Conservation (phyloP, 1,284 basidiomycete species). For the Cerrena zonata region DNA sequence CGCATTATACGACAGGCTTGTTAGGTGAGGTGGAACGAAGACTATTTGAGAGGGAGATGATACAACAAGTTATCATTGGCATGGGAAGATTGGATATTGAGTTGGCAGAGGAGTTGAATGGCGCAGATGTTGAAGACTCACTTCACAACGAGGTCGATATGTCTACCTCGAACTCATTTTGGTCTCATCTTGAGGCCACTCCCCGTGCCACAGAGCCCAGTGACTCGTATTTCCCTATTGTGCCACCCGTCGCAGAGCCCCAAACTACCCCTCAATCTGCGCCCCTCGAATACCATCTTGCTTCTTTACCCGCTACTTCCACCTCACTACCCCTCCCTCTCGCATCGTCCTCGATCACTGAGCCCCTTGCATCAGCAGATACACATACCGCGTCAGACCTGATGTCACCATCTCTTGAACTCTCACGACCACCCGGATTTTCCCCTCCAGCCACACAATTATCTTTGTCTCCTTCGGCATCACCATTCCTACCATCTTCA, state of each 20-base stretch:
- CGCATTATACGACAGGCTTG: conserved; percentile 33
- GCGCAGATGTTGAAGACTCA: conserved; percentile 32
- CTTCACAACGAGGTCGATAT: conserved; percentile 15
- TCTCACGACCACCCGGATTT: not conserved
- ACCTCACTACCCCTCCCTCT: not conserved
- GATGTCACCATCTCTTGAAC: conserved; percentile 1
- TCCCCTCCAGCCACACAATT: not conserved
- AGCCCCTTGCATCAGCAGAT: conserved; percentile 5
- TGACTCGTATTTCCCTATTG: conserved; percentile 12
- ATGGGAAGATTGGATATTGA: conserved; percentile 74
- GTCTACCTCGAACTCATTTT: not conserved
- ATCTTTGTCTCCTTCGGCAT: conserved; percentile 11
- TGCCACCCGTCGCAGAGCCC: conserved; percentile 1
- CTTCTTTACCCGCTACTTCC: not conserved
- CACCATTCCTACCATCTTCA: conserved; percentile 12
- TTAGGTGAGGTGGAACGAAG: conserved; percentile 53
- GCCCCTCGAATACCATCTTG: not conserved
- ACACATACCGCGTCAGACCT: not conserved
- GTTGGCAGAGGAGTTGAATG: conserved; percentile 19
- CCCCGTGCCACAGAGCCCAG: conserved; percentile 3
- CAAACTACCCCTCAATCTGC: not conserved
- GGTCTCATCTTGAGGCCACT: not conserved
- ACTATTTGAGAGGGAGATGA: conserved; percentile 73
- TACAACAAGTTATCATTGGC: conserved; percentile 81
- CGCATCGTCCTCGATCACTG: conserved; percentile 4